Evolutionary conservation across 2,329 filamentous ascomycete genomes (phyloP).

Genomic region (Pseudogymnoascus sp.): DNA sequence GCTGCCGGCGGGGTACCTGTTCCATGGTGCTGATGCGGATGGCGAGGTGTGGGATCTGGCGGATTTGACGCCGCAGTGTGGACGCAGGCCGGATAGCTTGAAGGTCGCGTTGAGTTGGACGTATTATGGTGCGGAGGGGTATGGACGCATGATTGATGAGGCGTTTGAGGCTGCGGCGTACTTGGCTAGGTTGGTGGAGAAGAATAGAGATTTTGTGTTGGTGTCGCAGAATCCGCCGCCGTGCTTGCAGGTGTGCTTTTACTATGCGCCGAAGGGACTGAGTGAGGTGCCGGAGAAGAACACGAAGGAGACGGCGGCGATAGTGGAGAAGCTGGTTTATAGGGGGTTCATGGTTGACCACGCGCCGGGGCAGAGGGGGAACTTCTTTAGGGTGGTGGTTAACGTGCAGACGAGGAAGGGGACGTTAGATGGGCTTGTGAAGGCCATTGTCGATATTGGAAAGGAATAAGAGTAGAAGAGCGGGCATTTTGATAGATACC

Average conservation of each 20-base stretch:
- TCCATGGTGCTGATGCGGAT: slow-evolving; percentile 55
- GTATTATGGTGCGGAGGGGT: slow-evolving; percentile 76
- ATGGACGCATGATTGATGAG: slow-evolving; percentile 60
- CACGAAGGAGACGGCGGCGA: slow-evolving; percentile 46
- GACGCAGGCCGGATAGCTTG: slow-evolving; percentile 73
- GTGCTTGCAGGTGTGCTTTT: slow-evolving; percentile 93
- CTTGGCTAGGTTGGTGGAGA: slow-evolving; percentile 53
- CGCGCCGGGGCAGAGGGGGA: slow-evolving; percentile 46
- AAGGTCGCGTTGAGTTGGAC: slow-evolving; percentile 87
- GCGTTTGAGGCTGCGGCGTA: slow-evolving; percentile 67
- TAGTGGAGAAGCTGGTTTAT: slow-evolving; percentile 46
- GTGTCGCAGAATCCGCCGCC: slow-evolving; percentile 72
- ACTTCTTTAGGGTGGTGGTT: slow-evolving; percentile 64
- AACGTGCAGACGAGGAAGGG: slow-evolving; percentile 53
- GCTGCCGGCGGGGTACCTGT: slow-evolving; percentile 77
- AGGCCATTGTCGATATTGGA: slow-evolving; percentile 42
- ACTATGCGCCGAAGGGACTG: slow-evolving; percentile 61
- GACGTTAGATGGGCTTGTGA: slow-evolving; percentile 56
- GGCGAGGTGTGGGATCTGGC: slow-evolving; percentile 78
- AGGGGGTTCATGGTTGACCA: slow-evolving; percentile 62
- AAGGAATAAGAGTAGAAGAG: neutral
- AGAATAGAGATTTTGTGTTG: slow-evolving; percentile 56
- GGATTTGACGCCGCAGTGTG: slow-evolving; percentile 89
- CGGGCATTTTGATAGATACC: no score
- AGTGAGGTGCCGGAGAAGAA: slow-evolving; percentile 38